Evolutionary conservation across 441 rosid genomes (phyloP).

Genomic region (Syzygium syzygioides): DNA sequence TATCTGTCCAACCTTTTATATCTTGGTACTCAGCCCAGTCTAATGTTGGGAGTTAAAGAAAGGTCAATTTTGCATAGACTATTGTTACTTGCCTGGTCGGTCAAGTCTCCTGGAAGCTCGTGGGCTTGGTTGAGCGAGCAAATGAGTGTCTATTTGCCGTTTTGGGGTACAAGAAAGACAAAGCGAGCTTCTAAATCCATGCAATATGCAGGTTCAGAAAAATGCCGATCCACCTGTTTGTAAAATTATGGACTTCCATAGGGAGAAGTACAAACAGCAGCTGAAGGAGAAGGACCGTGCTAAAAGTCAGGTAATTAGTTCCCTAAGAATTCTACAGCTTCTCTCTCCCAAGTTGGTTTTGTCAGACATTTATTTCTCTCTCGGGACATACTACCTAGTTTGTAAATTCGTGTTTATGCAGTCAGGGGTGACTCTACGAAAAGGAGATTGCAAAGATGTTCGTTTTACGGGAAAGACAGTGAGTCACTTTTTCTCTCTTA

Average conservation of each 20-base stretch:
- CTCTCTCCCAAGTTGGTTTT: background rate
- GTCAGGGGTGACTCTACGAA: constrained; percentile 42
- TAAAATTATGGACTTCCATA: constrained; percentile 53
- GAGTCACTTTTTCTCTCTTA: constrained; percentile 24
- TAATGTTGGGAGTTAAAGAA: background rate
- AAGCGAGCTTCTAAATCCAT: background rate
- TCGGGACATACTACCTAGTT: background rate
- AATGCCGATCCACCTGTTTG: constrained; percentile 56
- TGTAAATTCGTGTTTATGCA: constrained; percentile 22
- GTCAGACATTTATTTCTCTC: background rate
- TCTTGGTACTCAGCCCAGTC: background rate
- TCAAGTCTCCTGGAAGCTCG: background rate
- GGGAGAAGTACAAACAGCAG: constrained; percentile 27
- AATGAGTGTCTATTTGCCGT: background rate
- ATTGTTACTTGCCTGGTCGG: background rate
- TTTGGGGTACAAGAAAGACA: background rate
- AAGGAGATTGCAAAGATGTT: constrained; percentile 61
- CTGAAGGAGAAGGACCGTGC: constrained; percentile 42
- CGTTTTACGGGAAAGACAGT: constrained; percentile 78
- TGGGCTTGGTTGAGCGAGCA: background rate
- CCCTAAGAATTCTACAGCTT: background rate
- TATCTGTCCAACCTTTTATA: background rate
- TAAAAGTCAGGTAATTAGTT: constrained; percentile 43
- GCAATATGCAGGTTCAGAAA: constrained; percentile 36
- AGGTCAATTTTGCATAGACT: background rate